These are phyloP conservation scores for Pythium sp. DNA, from an alignment of 352 stramenopile genomes.

Conservation along the genomic window DNA sequence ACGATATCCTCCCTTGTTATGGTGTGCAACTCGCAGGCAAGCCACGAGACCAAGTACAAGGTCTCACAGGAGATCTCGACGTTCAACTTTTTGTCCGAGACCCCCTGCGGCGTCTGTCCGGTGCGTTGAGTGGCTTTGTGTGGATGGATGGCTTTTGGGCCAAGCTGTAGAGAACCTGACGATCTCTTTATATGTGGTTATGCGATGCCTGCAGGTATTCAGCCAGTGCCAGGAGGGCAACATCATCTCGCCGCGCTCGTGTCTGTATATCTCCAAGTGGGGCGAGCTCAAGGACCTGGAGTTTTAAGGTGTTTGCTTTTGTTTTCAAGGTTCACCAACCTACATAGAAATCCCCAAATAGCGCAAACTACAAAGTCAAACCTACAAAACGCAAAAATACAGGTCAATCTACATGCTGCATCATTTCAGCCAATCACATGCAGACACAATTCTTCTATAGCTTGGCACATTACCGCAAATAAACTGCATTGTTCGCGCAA, in stretches of 20 bases:
- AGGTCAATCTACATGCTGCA: neutral
- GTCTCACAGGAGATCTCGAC: conserved; percentile 83
- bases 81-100: conserved; percentile 88
- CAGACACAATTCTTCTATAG: neutral
- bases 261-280: conserved; percentile 91
- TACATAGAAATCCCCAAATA: conserved; percentile 2
- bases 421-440: conserved; percentile 5
- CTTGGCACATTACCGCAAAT: neutral
- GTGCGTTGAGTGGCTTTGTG: conserved; percentile 31
- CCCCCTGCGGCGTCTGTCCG: conserved; percentile 87
- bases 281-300: conserved; percentile 87
- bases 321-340: neutral
- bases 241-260: conserved; percentile 89
- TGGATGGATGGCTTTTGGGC: too few species aligned
- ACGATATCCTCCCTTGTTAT: neutral
- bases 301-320: conserved; percentile 37
- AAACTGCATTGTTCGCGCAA: neutral
- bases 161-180: neutral
- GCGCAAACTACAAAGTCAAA: neutral
- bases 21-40: conserved; percentile 30
- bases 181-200: neutral
- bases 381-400: neutral
- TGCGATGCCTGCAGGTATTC: conserved; percentile 55
- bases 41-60: conserved; percentile 86
- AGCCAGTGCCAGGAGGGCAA: conserved; percentile 90